Conservation (phyloP, 176 grass and related monocot species). For the Olyra latifolia region DNA sequence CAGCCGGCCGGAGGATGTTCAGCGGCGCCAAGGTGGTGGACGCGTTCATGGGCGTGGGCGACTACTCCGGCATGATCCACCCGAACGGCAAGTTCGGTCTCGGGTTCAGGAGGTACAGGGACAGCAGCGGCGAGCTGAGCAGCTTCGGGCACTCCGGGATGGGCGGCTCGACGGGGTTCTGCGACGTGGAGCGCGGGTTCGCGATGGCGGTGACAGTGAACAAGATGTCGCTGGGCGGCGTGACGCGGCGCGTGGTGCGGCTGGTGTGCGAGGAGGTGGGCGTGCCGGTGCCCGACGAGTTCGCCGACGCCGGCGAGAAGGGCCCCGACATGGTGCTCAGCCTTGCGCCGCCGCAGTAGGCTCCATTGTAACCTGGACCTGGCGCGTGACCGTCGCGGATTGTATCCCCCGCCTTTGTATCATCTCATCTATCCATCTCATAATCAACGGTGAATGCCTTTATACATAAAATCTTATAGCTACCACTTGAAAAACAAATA, state of each 20-base stretch:
- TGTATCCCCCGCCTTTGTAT: no score
- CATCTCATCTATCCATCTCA: no score
- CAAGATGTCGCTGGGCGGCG: slow-evolving; percentile 74
- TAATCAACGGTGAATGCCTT: no score
- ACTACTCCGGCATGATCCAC: slow-evolving; percentile 53
- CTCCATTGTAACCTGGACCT: not conserved
- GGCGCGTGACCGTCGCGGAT: no score
- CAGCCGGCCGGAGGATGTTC: slow-evolving; percentile 40
- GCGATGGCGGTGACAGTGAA: slow-evolving; percentile 91
- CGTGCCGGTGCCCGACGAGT: slow-evolving; percentile 82
- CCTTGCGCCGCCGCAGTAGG: slow-evolving; percentile 30
- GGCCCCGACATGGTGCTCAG: slow-evolving; percentile 88
- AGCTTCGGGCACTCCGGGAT: slow-evolving; percentile 85
- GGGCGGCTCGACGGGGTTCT: slow-evolving; percentile 81
- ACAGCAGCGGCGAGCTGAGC: slow-evolving; percentile 15
- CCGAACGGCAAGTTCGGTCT: slow-evolving; percentile 76
- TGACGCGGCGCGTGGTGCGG: slow-evolving; percentile 67
- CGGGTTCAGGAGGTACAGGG: slow-evolving; percentile 74
- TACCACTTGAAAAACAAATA: no score
- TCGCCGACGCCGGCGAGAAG: slow-evolving; percentile 62
- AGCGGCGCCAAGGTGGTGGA: slow-evolving; percentile 43
- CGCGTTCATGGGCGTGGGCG: slow-evolving; percentile 66
- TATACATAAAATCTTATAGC: no score
- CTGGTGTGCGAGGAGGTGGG: slow-evolving; percentile 76
- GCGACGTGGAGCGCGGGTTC: slow-evolving; percentile 65